Evolutionary conservation across 176 grass and related monocot species (phyloP).

Genomic region (Bromus sterilis): DNA sequence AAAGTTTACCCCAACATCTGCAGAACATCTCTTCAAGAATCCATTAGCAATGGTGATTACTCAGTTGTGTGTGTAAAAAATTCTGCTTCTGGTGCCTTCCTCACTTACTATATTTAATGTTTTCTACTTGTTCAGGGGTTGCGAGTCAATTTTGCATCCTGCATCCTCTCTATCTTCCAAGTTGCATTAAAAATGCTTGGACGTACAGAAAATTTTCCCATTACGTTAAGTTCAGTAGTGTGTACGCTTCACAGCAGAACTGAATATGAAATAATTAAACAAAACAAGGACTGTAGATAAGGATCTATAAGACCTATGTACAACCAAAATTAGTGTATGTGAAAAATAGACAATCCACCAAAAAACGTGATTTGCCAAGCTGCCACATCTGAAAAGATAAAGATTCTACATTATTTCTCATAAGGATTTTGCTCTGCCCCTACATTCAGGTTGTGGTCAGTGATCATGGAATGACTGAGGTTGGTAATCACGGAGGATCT

Average conservation of each 20-base stretch:
- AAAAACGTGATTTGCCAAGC: not conserved
- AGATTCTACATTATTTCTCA: not conserved
- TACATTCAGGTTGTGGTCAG: conserved; percentile 75
- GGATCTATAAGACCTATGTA: too few relatives aligned
- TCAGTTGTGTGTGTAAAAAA: not conserved
- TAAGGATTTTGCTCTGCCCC: not conserved
- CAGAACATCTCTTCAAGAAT: not conserved
- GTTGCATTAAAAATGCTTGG: not conserved
- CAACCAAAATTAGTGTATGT: not conserved
- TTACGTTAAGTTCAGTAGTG: not conserved
- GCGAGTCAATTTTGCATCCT: not conserved
- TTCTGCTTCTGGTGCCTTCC: not conserved
- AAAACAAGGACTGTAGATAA: not conserved
- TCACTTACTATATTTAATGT: not conserved
- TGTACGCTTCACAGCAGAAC: not conserved
- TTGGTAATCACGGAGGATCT: conserved; percentile 94
- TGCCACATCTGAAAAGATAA: not conserved
- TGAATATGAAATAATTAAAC: not conserved
- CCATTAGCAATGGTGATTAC: not conserved
- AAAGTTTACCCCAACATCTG: not conserved
- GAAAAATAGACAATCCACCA: not conserved
- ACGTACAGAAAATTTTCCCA: not conserved
- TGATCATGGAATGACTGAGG: conserved; percentile 94
- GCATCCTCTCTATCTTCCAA: not conserved
- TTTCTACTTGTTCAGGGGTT: not conserved